Evolutionary conservation across 345 rosid species (phyloP), one percentile per base, ranked within the genome.

Genomic region (Arabis alpina): DNA sequence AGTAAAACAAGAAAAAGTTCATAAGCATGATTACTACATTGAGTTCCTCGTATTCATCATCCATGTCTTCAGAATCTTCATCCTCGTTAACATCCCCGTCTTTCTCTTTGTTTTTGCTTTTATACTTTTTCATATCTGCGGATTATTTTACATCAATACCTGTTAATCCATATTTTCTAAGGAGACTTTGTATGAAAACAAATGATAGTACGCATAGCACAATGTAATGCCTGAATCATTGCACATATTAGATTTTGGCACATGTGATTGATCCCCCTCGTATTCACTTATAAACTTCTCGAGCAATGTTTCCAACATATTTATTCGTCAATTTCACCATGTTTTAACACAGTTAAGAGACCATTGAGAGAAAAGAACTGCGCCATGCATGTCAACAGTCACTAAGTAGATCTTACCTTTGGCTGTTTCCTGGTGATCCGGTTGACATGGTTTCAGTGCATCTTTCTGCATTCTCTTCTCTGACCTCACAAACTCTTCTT

Each of bases 401-500:
- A 48, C 36, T 14, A 63, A 39, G 42, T 7, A 2, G 19, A 75
- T 27, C 66, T 36, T 66, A 89, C 93, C 88, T 86, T 61, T 77
- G 72, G 69, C 43, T 54, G 43, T 76, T 68, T 80, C 78, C 23
- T 63, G 83, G 16, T 59, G 79, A 68, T 83, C 79, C 76, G 55
- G 71, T 66, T 84, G 82, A 68, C 62, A 62, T 37, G 62, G 64
- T 76, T 80, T 83, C 53, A 78, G 7, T 55, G 70, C 78, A 72
- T 80, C 78, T 70, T 76, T 82, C 61, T 67, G 68, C 50, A 82
- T 77, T 64, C 83, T 68, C 80, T 80, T 82, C 79, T 80, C 90
- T 61, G 83, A 86, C 82, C 80, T 92, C 61, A 83, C 90, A 83
- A 92, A 89, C 56, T 87, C 84, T 48, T 84, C 86, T 25, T 80